Base-by-base conservation (phyloP, 208 protist species). In the Leptomonas pyrrhocoris region DNA sequence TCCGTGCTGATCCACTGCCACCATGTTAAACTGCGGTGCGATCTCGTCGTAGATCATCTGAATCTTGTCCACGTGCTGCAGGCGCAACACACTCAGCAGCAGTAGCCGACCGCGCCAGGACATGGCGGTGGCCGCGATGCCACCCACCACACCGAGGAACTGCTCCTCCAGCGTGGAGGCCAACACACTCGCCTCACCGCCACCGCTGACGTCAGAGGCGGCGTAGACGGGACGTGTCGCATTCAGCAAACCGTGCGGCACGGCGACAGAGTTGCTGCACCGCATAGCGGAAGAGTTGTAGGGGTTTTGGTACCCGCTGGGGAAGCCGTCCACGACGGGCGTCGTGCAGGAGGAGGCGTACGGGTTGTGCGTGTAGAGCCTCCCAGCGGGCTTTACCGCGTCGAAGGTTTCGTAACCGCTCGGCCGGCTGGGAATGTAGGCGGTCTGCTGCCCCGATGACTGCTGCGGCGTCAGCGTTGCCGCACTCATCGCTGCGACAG, bases 281-380 rank as follows among this genome's bases (percentile, higher is more conserved):
- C 8, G 23, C 15, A 5, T 45, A 1, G 28, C 25, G 55, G 43
- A 38, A 6, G 65, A 27, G 18, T 28, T 21, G 57, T 58, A 60
- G 8, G 68, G 36, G 50, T n/a, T 21, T 19, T 2, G 43, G 57
- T 62, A 70, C 30, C 11, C 23, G 23, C 63, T 34, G 48, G 25
- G 28, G 54, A 85, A 55, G 59, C 45, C 31, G 28, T 65, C 81
- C 38, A 69, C 65, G 65, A 66, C 43, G 12, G 64, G 45, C 12
- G 71, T 51, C 18, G 71, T 66, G 63, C 61, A 69, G 48, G 56
- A 50, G n/a, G 84, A 80, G 21, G 82, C 88, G 74, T 94, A 94
- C 13, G 88, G 88, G 72, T 94, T 91, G 73, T 94, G 88, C 31
- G 85, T 87, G 68, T 85, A 91, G 27, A 62, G 59, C 62, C 69